phyloP scores from a whole-genome alignment of 2,329 filamentous ascomycete species.

The Aspergillus sp. region DNA sequence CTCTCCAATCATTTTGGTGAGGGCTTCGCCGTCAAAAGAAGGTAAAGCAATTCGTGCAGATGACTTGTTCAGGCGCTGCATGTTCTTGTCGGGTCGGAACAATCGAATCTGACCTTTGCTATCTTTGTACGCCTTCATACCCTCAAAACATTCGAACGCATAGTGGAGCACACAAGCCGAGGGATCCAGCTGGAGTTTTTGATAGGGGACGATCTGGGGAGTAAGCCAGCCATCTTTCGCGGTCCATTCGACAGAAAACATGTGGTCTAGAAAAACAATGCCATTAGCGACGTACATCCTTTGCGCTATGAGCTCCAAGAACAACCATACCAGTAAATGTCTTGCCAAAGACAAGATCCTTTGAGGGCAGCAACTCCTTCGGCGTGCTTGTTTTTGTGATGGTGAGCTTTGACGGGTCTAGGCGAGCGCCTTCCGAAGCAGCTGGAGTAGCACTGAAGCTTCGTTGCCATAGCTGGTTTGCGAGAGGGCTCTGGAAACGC shows the following conservation, averaged over 20 bases:
- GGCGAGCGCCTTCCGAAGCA: constrained; percentile 53
- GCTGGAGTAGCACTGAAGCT: constrained; percentile 45
- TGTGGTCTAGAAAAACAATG: constrained; percentile 70
- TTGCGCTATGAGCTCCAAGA: background rate
- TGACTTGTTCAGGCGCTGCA: constrained; percentile 90
- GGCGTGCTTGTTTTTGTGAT: constrained; percentile 74
- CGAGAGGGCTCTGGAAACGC: constrained; percentile 25
- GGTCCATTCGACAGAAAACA: constrained; percentile 94
- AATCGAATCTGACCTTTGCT: constrained; percentile 73
- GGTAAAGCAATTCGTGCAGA: constrained; percentile 88
- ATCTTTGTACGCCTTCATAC: constrained; percentile 99
- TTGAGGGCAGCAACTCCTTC: constrained; percentile 69
- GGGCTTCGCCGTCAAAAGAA: constrained; percentile 70
- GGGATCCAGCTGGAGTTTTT: constrained; percentile 94
- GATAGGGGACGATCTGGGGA: constrained; percentile 86
- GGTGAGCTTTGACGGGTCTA: constrained; percentile 75
- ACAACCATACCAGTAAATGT: constrained; percentile 74
- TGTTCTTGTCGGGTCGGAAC: constrained; percentile 95
- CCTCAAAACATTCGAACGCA: constrained; percentile 96
- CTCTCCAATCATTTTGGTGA: constrained; percentile 79
- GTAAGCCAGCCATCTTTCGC: constrained; percentile 77
- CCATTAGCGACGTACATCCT: constrained; percentile 18
- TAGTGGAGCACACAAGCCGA: constrained; percentile 98
- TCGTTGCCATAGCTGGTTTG: constrained; percentile 47
- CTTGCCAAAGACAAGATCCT: constrained; percentile 85